These are phyloP conservation scores for Mercurialis annua DNA, from an alignment of 345 rosid genomes.

Conservation along the genomic window DNA sequence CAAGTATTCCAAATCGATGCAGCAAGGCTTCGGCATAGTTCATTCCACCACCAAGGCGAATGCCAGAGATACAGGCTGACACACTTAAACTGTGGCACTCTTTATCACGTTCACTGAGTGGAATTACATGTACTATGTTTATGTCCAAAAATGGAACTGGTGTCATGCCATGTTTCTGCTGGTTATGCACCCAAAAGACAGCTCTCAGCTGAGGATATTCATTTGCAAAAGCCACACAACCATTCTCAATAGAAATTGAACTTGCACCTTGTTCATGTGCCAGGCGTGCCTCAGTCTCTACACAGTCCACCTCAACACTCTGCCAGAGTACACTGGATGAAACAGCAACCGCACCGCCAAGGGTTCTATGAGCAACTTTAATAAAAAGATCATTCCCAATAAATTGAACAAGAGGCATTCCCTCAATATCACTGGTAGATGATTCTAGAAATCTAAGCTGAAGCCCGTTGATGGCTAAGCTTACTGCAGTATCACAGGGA, in stretches of 20 bases:
- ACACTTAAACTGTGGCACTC: slow-evolving; percentile 83
- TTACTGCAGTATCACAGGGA: slow-evolving; percentile 94
- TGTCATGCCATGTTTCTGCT: slow-evolving; percentile 38
- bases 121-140: slow-evolving; percentile 74
- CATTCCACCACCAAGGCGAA: slow-evolving; percentile 98
- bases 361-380: slow-evolving; percentile 91
- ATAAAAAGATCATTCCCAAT: slow-evolving; percentile 65
- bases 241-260: slow-evolving; percentile 32
- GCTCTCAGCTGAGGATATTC: slow-evolving; percentile 59
- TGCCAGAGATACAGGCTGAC: slow-evolving; percentile 78
- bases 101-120: slow-evolving; percentile 72
- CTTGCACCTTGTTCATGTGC: slow-evolving; percentile 32
- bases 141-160: slow-evolving; percentile 68
- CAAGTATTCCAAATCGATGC: slow-evolving; percentile 90
- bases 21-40: slow-evolving; percentile 79
- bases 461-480: slow-evolving; percentile 62
- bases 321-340: slow-evolving; percentile 78
- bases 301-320: slow-evolving; percentile 75
- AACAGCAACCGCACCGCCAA: slow-evolving; percentile 94
- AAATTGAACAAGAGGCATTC: slow-evolving; percentile 83
- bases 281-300: slow-evolving; percentile 59
- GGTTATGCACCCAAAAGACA: slow-evolving; percentile 84
- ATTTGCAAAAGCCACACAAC: slow-evolving; percentile 35
- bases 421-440: slow-evolving; percentile 51
- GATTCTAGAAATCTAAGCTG: slow-evolving; percentile 86